Base-by-base conservation (phyloP, 495 filamentous ascomycete species). In the Hyaloscypha hepaticicola region DNA sequence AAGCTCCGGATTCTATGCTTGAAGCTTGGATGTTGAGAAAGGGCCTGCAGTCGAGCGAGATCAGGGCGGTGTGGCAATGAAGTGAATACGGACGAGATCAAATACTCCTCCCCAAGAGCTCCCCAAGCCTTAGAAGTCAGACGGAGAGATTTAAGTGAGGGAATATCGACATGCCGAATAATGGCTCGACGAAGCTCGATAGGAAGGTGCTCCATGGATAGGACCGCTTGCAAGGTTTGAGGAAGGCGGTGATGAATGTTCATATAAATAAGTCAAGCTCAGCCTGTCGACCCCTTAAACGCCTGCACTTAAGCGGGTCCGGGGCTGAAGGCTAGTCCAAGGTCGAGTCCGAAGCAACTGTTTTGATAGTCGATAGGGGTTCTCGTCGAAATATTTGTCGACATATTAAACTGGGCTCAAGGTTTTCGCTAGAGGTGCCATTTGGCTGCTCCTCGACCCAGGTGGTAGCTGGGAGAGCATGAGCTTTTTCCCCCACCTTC, bases 11-110 rank as follows among this genome's bases (percentile, higher is more conserved):
- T 63, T 6, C 61, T 34, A 27, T 57, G 22, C 5, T 25, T 51
- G 55, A 72, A 67, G 4, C 27, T 56, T n/a, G 66, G 66, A 27
- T 65, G 58, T 48, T 53, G 16, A 8, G 69, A 66, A 22, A 72
- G 27, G 14, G 38, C 25, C 5, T 28, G 12, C 4, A 72, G 57
- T 19, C 66, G 69, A 14, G 14, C 1, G 24, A 58, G 26, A 53
- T 66, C 63, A 19, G 58, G 33, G 5, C 67, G 59, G 48, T 67
- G 51, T 22, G 66, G 69, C 0, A 72, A 31, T 1, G 60, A 55
- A n/a, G 25, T 52, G 31, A 69, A 66, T 9, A 7, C 14, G 1
- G 55, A 19, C 0, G 63, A 49, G 11, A 69, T 31, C 1, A 72
- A 29, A 33, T 65, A 68, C 31, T 66, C 63, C 34, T 55, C 58